Percentiles rank a stretch among this genome's conserved stretches.
Conservation (phyloP, 495 filamentous ascomycete genomes). For the Talaromyces stipitatus region DNA sequence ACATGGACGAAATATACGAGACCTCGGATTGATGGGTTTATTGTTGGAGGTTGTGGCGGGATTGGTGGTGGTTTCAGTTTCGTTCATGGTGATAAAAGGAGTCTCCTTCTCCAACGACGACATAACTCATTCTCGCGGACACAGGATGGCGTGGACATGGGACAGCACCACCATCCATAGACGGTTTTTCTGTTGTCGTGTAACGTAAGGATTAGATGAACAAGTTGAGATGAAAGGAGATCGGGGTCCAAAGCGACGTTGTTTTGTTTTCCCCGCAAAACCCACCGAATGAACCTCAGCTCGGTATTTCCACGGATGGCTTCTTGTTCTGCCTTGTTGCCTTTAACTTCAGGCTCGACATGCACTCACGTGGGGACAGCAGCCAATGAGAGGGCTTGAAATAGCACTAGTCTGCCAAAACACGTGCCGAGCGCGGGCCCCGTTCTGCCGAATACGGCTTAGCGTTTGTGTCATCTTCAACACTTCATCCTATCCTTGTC, state of each 20-base stretch:
- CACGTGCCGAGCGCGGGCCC: background rate
- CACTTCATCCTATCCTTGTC: background rate
- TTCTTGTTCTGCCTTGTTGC: background rate
- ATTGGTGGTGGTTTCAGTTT: background rate
- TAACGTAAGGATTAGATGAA: background rate
- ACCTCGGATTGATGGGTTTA: background rate
- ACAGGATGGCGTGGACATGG: background rate
- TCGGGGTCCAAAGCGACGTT: background rate
- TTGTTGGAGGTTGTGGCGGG: background rate
- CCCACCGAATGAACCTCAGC: background rate
- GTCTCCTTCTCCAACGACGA: background rate
- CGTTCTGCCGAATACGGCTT: background rate
- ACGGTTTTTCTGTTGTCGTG: background rate
- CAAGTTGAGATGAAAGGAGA: background rate
- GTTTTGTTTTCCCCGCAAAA: background rate
- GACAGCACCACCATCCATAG: background rate
- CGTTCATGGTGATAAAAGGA: constrained; percentile 1
- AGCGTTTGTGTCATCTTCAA: background rate
- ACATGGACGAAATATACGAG: constrained; percentile 5
- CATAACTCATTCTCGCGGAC: background rate
- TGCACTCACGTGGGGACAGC: background rate
- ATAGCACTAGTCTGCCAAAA: background rate
- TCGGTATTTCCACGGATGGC: background rate
- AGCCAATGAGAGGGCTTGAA: background rate
- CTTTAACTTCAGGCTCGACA: background rate